Evolutionary conservation across 2,329 filamentous ascomycete species (phyloP).

Genomic region (Stagonosporopsis rhizophila): DNA sequence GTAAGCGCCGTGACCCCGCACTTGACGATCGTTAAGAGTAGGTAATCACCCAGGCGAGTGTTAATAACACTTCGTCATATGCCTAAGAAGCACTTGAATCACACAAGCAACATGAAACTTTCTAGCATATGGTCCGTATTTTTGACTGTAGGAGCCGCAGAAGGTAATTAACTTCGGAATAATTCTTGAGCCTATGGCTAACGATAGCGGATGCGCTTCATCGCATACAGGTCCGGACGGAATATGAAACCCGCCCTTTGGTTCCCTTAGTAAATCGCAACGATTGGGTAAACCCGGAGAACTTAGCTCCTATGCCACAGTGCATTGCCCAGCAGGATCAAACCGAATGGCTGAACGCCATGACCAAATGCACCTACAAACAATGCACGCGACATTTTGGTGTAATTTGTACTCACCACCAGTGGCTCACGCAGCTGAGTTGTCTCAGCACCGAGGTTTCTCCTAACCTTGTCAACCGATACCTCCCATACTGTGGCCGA

Average conservation of each 20-base stretch:
- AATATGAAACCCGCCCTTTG: neutral
- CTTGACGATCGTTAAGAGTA: neutral
- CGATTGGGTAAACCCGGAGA: slow-evolving; percentile 48
- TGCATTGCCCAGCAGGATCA: slow-evolving; percentile 47
- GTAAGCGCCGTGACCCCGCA: slow-evolving; percentile 1
- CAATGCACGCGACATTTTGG: slow-evolving; percentile 42
- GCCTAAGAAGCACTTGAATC: too few relatives aligned
- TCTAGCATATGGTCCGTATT: neutral
- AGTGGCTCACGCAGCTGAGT: slow-evolving; percentile 44
- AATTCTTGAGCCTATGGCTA: too few relatives aligned
- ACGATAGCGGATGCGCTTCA: neutral
- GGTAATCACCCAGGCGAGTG: too few relatives aligned
- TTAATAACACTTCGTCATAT: neutral
- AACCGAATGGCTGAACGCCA: slow-evolving; percentile 38
- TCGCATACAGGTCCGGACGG: neutral
- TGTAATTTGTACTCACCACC: slow-evolving; percentile 42
- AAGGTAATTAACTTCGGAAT: neutral
- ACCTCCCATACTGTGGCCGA: slow-evolving; percentile 39
- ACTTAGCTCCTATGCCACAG: slow-evolving; percentile 44
- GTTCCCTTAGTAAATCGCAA: neutral
- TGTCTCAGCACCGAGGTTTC: slow-evolving; percentile 43
- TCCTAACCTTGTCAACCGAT: slow-evolving; percentile 31
- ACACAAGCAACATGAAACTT: neutral
- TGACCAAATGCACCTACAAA: slow-evolving; percentile 42
- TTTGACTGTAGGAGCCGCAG: neutral